These are phyloP conservation scores for Calonectria ilicicola DNA, from an alignment of 2,329 filamentous ascomycete species.

Conservation along the genomic window DNA sequence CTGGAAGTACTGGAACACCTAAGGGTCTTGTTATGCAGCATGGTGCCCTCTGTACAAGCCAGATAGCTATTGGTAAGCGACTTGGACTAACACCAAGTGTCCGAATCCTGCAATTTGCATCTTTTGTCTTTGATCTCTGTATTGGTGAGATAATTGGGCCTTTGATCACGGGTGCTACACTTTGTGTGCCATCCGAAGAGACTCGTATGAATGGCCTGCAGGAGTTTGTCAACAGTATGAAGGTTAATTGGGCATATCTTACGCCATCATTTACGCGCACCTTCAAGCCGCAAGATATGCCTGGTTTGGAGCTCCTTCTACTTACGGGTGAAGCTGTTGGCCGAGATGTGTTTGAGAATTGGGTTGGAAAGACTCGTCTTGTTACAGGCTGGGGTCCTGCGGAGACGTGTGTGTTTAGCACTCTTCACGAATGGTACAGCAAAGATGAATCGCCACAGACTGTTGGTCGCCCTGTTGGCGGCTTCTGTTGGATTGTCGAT, in stretches of 20 bases:
- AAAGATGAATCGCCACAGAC: not conserved
- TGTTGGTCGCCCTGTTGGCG: not conserved
- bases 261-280: not conserved
- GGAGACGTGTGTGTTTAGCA: conserved; percentile 18
- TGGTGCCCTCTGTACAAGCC: conserved; percentile 23
- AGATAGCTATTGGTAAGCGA: conserved; percentile 1
- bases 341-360: conserved; percentile 21
- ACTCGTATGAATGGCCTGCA: conserved; percentile 8
- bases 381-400: conserved; percentile 33
- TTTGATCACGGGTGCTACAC: conserved; percentile 18
- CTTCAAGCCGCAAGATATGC: not conserved
- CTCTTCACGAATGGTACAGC: not conserved
- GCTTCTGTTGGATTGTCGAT: conserved; percentile 40
- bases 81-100: conserved; percentile 10
- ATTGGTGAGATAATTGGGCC: conserved; percentile 18
- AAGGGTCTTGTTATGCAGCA: conserved; percentile 40
- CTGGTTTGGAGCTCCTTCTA: conserved; percentile 9
- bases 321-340: conserved; percentile 28
- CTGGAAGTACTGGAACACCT: conserved; percentile 40
- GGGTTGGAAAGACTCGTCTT: conserved; percentile 27
- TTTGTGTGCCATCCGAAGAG: conserved; percentile 19
- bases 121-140: conserved; percentile 17
- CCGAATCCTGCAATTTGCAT: conserved; percentile 22
- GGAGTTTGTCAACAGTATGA: not conserved
- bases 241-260: not conserved